Conservation (phyloP, 345 rosid genomes). For the Raphanus sativus region DNA sequence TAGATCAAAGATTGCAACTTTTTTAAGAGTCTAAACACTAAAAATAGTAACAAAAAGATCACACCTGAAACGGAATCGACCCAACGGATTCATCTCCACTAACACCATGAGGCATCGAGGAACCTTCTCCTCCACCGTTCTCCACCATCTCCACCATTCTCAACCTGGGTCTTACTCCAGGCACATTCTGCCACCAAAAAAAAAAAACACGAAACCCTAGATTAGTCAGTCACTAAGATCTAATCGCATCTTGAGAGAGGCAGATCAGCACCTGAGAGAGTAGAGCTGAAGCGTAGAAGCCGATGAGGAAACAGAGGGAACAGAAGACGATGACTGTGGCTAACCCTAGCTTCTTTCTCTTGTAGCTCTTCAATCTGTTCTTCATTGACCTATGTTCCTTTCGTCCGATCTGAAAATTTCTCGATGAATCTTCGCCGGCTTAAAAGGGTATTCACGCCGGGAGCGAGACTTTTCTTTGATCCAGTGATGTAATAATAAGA, state of each 20-base stretch:
- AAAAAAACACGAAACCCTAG: not conserved
- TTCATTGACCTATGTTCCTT: constrained; percentile 67
- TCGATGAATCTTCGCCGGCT: not conserved
- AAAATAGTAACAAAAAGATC: not conserved
- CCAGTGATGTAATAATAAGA: not conserved
- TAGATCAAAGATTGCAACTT: not conserved
- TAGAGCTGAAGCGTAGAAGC: constrained; percentile 58
- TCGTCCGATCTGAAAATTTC: constrained; percentile 5
- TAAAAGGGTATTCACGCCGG: not conserved
- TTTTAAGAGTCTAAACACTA: not conserved
- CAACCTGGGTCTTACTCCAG: constrained; percentile 51
- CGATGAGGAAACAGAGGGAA: constrained; percentile 60
- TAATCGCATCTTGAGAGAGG: not conserved
- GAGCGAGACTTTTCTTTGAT: constrained; percentile 1
- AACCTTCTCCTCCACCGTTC: constrained; percentile 32
- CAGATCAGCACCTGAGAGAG: constrained; percentile 47
- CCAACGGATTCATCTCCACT: constrained; percentile 61
- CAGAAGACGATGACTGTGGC: constrained; percentile 46
- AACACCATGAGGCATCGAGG: constrained; percentile 54
- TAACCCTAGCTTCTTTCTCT: constrained; percentile 55
- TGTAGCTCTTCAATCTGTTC: constrained; percentile 57
- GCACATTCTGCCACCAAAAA: constrained; percentile 54
- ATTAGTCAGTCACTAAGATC: not conserved
- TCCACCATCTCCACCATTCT: constrained; percentile 53
- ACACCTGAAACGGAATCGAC: constrained; percentile 78